Conservation (phyloP, 2,329 filamentous ascomycete species). For the Calonectria ilicicola region DNA sequence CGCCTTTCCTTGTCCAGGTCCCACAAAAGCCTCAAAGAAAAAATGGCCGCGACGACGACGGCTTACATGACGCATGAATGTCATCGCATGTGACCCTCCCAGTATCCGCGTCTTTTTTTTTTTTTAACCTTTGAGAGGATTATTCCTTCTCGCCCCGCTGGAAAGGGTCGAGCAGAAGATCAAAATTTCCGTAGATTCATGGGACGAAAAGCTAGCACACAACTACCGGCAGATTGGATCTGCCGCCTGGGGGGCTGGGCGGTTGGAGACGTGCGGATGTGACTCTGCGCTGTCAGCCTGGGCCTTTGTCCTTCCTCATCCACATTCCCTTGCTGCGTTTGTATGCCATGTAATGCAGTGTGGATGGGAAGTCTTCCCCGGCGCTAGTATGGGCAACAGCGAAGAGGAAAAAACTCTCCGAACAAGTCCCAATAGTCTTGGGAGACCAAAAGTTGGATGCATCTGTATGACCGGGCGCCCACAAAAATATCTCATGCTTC, state of each 20-base stretch:
- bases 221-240: constrained; percentile 30
- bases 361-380: constrained; percentile 5
- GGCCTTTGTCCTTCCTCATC: not conserved
- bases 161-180: not conserved
- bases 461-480: constrained; percentile 8
- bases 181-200: not conserved
- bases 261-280: constrained; percentile 9
- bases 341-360: constrained; percentile 2
- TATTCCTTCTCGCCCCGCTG: not conserved
- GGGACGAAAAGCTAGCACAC: not conserved
- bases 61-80: constrained; percentile 20
- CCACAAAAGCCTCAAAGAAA: not conserved
- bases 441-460: constrained; percentile 5
- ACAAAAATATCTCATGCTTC: constrained; percentile 22
- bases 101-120: not conserved
- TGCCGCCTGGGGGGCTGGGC: constrained; percentile 20
- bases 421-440: not conserved
- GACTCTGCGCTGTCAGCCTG: constrained; percentile 27
- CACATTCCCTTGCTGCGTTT: not conserved
- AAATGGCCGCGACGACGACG: not conserved
- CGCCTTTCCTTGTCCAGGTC: not conserved
- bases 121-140: not conserved
- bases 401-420: not conserved
- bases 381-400: constrained; percentile 10
- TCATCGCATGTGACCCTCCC: constrained; percentile 13